These are phyloP conservation scores for Metroxylon sagu DNA, from an alignment of 176 grass and related monocot species.

Conservation along the genomic window DNA sequence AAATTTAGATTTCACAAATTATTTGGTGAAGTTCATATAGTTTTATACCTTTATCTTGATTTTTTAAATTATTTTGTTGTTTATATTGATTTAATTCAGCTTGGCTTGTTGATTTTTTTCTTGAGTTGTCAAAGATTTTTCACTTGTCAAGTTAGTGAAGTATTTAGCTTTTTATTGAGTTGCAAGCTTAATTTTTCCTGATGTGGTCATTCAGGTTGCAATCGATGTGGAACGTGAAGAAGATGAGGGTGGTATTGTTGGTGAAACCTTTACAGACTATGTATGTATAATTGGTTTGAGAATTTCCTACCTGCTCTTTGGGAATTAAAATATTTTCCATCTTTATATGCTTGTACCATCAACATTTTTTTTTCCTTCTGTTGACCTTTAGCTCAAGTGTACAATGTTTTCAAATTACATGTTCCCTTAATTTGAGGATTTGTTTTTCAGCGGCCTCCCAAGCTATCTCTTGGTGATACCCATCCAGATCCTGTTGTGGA, in stretches of 20 bases:
- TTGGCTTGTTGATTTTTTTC: too few relatives aligned
- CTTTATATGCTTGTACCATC: too few relatives aligned
- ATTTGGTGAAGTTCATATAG: too few relatives aligned
- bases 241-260: constrained; percentile 84
- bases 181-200: constrained; percentile 2
- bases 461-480: constrained; percentile 56
- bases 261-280: constrained; percentile 97
- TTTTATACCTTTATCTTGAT: too few relatives aligned
- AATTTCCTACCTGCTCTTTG: neutral
- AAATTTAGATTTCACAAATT: too few relatives aligned
- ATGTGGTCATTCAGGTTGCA: constrained; percentile 48
- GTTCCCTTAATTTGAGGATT: constrained; percentile 7
- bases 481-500: constrained; percentile 99
- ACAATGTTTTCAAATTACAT: too few relatives aligned
- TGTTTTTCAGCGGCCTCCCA: constrained; percentile 70
- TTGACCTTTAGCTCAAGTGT: too few relatives aligned
- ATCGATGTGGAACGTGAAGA: constrained; percentile 95
- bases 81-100: too few relatives aligned
- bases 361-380: too few relatives aligned
- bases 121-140: too few relatives aligned
- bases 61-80: too few relatives aligned
- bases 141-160: neutral
- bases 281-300: constrained; percentile 41
- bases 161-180: neutral
- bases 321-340: too few relatives aligned